Evolutionary conservation across 148 eudicot species (phyloP).

Genomic region (Dysphania ambrosioides): DNA sequence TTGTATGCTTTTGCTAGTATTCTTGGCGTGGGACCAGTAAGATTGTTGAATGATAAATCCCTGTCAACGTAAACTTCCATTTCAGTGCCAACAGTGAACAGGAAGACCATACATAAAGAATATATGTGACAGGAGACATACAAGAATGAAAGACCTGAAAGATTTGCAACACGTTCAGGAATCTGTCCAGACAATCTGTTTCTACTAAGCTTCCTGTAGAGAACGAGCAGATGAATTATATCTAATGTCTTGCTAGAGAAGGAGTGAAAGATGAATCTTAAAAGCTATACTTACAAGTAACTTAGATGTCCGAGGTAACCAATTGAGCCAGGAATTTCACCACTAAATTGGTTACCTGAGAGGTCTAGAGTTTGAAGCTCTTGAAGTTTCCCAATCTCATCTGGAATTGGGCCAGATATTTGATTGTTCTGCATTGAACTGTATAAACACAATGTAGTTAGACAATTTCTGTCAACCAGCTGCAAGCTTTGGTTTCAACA

Average conservation of each 20-base stretch:
- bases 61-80: conserved; percentile 33
- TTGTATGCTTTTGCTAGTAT: conserved; percentile 75
- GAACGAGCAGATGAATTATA: conserved; percentile 4
- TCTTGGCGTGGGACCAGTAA: conserved; percentile 72
- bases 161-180: conserved; percentile 65
- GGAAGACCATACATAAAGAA: neutral
- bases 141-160: conserved; percentile 88
- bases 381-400: conserved; percentile 66
- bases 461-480: neutral
- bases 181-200: conserved; percentile 78
- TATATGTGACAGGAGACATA: conserved; percentile 39
- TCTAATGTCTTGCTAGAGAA: neutral
- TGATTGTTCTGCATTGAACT: conserved; percentile 82
- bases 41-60: conserved; percentile 84
- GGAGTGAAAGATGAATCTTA: neutral
- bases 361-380: conserved; percentile 79
- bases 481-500: neutral
- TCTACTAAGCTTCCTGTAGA: conserved; percentile 71
- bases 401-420: conserved; percentile 62
- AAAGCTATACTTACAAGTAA: conserved; percentile 65
- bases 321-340: conserved; percentile 76
- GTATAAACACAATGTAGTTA: conserved; percentile 20
- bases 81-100: neutral
- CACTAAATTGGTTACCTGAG: conserved; percentile 70
- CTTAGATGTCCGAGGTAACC: conserved; percentile 62